Evolutionary conservation across 805 yeast species (phyloP).

Genomic region (Isabelozyma gotoi): DNA sequence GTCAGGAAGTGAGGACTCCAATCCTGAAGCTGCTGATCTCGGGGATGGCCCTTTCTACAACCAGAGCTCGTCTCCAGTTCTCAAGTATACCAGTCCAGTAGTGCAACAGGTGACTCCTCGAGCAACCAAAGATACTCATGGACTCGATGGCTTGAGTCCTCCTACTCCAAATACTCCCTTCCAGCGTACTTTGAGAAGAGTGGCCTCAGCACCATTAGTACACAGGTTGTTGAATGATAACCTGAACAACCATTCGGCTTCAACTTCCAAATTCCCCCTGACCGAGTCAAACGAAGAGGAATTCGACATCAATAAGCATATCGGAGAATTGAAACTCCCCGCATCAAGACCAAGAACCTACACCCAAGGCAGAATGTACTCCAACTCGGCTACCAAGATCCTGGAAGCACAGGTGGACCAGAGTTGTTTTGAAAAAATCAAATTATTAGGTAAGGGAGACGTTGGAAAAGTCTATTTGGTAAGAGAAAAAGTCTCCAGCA

Average conservation of each 20-base stretch:
- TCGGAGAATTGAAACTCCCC: slow-evolving; percentile 39
- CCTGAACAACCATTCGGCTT: background rate
- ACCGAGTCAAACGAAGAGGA: slow-evolving; percentile 32
- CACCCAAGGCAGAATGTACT: slow-evolving; percentile 59
- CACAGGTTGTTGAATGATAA: slow-evolving; percentile 29
- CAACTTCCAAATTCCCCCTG: slow-evolving; percentile 10
- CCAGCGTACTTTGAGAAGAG: slow-evolving; percentile 58
- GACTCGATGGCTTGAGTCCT: background rate
- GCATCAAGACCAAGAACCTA: slow-evolving; percentile 37
- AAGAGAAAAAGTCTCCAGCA: slow-evolving; percentile 70
- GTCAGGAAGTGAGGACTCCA: slow-evolving; percentile 11
- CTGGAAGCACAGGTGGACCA: slow-evolving; percentile 82
- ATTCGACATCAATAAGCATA: slow-evolving; percentile 42
- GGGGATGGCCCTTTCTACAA: background rate
- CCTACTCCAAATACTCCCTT: slow-evolving; percentile 23
- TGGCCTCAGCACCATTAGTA: slow-evolving; percentile 81
- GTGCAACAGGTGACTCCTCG: background rate
- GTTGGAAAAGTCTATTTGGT: slow-evolving; percentile 96
- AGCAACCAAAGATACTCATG: background rate
- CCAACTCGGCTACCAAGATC: slow-evolving; percentile 71
- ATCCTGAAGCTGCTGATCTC: slow-evolving; percentile 4
- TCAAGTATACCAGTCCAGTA: background rate
- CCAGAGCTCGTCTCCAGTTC: background rate
- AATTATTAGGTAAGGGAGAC: slow-evolving; percentile 94
- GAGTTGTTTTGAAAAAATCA: slow-evolving; percentile 82